Evolutionary conservation across 495 filamentous ascomycete species (phyloP).

Genomic region (Trichoderma reesei): DNA sequence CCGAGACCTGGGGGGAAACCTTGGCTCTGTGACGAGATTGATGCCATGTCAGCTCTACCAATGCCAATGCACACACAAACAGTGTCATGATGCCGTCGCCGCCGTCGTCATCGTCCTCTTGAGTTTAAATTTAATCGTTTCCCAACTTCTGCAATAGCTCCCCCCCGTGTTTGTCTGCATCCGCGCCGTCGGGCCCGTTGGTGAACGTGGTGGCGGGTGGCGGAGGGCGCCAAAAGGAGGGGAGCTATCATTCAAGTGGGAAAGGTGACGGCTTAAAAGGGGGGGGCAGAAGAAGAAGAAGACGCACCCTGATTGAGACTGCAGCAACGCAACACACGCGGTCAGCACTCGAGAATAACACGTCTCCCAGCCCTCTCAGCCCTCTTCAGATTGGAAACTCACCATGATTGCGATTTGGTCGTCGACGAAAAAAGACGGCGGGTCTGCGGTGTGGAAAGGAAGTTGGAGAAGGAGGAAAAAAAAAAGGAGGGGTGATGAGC

Average conservation of each 20-base stretch:
- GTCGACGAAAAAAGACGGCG: background rate
- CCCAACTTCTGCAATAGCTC: background rate
- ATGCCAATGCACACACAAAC: background rate
- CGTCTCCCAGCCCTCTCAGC: background rate
- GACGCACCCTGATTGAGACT: slow-evolving; percentile 65
- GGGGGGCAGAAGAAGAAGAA: slow-evolving; percentile 12
- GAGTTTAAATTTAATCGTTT: background rate
- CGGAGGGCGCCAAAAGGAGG: background rate
- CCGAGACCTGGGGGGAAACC: slow-evolving; percentile 35
- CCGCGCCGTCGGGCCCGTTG: background rate
- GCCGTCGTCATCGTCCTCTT: background rate
- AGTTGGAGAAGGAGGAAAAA: too few relatives aligned
- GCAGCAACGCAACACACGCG: slow-evolving; percentile 11
- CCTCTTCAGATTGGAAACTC: background rate
- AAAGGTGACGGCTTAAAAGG: slow-evolving; percentile 12
- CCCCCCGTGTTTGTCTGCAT: background rate
- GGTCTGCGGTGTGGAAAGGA: background rate
- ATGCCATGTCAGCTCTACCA: slow-evolving; percentile 24
- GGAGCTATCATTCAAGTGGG: slow-evolving; percentile 2
- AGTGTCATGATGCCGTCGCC: too few relatives aligned
- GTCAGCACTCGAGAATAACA: background rate
- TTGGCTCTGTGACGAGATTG: background rate
- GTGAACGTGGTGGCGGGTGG: background rate
- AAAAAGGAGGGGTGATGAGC: slow-evolving; percentile 8
- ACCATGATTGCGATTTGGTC: slow-evolving; percentile 15